Percentiles rank a stretch among this genome's conserved stretches.
Conservation (phyloP, 2,329 filamentous ascomycete genomes). For the Alternaria angustiovoidea region DNA sequence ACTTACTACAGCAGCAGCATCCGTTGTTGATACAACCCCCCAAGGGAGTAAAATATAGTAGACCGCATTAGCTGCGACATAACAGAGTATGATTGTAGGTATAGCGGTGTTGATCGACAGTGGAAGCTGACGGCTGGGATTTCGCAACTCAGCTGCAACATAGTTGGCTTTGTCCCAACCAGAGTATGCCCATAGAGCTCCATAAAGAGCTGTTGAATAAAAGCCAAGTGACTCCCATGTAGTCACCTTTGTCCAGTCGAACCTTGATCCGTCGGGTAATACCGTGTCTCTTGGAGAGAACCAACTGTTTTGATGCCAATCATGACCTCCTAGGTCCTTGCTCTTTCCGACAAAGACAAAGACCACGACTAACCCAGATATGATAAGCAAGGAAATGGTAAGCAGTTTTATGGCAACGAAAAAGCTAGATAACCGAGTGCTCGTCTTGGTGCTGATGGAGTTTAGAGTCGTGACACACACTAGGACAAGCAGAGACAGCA, state of each 20-base stretch:
- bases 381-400: slow-evolving; percentile 45
- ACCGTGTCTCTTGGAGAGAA: slow-evolving; percentile 41
- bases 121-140: slow-evolving; percentile 58
- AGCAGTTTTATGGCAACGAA: slow-evolving; percentile 50
- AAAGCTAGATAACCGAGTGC: slow-evolving; percentile 50
- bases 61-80: slow-evolving; percentile 67
- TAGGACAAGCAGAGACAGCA: slow-evolving; percentile 49
- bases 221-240: slow-evolving; percentile 68
- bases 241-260: slow-evolving; percentile 52
- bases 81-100: slow-evolving; percentile 67
- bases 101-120: slow-evolving; percentile 69
- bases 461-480: slow-evolving; percentile 52
- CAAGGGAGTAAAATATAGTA: slow-evolving; percentile 71
- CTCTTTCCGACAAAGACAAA: slow-evolving; percentile 37
- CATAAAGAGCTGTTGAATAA: slow-evolving; percentile 65
- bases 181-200: slow-evolving; percentile 45
- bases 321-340: slow-evolving; percentile 43
- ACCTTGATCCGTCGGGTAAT: slow-evolving; percentile 38
- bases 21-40: slow-evolving; percentile 65
- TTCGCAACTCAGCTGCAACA: slow-evolving; percentile 47
- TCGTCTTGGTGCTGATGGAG: slow-evolving; percentile 55
- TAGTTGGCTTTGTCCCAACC: slow-evolving; percentile 53
- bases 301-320: slow-evolving; percentile 47
- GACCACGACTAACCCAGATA: slow-evolving; percentile 47
- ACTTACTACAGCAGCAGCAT: slow-evolving; percentile 69